Conservation (phyloP, 305 asterid species). For the Rubia occidens region DNA sequence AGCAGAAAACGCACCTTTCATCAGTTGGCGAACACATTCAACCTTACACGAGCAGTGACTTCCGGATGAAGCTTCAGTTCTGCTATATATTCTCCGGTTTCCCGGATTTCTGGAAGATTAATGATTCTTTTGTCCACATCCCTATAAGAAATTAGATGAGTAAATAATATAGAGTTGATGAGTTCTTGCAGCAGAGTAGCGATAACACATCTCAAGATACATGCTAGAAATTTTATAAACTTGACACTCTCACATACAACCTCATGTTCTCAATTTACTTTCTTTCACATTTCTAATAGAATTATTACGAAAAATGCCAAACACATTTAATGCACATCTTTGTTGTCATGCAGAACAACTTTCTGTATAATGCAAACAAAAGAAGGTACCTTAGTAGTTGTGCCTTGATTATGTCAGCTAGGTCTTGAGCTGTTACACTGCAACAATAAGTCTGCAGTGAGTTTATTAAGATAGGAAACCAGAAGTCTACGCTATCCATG, state of each 20-base stretch:
- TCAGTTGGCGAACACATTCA: constrained; percentile 69
- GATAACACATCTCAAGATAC: background rate
- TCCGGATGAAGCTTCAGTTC: constrained; percentile 95
- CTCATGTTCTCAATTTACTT: background rate
- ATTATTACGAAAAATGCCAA: background rate
- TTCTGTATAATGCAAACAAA: constrained; percentile 8
- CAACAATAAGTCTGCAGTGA: constrained; percentile 13
- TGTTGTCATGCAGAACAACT: background rate
- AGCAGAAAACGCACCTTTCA: constrained; percentile 19
- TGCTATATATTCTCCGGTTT: constrained; percentile 82
- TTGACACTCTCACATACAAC: background rate
- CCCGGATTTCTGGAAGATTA: constrained; percentile 87
- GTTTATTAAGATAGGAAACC: background rate
- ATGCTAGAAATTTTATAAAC: background rate
- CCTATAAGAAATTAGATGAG: constrained; percentile 29
- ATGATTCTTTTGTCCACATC: constrained; percentile 80
- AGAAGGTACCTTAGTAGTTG: constrained; percentile 72
- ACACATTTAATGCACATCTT: background rate
- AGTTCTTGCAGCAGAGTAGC: background rate
- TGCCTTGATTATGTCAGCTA: constrained; percentile 92
- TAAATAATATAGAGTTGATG: background rate
- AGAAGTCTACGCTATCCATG: background rate
- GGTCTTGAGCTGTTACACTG: constrained; percentile 94
- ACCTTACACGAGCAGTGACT: constrained; percentile 64
- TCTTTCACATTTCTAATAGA: background rate